These are phyloP conservation scores for Candida sphagnicola DNA, from an alignment of 805 yeast species.

Conservation along the genomic window DNA sequence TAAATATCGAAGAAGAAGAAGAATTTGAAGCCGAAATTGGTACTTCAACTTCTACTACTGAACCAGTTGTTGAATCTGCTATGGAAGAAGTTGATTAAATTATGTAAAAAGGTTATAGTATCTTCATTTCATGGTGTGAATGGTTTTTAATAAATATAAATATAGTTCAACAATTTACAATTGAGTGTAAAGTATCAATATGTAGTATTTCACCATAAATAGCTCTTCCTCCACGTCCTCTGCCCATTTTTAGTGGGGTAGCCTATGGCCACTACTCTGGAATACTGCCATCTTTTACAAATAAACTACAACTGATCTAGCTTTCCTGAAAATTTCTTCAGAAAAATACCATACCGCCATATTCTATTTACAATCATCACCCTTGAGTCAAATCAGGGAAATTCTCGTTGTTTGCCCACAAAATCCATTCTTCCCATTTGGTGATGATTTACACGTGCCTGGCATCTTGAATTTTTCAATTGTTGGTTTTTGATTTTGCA, in stretches of 20 bases:
- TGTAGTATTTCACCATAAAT: background rate
- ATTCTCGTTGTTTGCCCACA: too few species aligned
- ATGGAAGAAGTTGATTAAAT: slow-evolving; percentile 98
- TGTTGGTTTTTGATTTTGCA: background rate
- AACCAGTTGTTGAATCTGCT: slow-evolving; percentile 82
- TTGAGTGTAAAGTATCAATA: background rate
- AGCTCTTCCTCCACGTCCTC: too few species aligned
- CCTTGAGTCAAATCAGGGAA: too few species aligned
- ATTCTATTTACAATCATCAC: too few species aligned
- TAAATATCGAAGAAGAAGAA: slow-evolving; percentile 91
- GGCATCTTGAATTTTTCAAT: background rate
- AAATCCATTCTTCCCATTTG: background rate
- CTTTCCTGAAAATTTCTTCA: too few species aligned
- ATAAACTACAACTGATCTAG: too few species aligned
- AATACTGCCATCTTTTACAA: too few species aligned
- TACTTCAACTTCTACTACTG: slow-evolving; percentile 43
- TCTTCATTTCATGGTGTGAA: slow-evolving; percentile 3
- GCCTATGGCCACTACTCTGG: too few species aligned
- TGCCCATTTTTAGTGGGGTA: too few species aligned
- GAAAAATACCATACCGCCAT: too few species aligned
- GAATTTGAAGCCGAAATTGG: slow-evolving; percentile 48
- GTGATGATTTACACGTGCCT: background rate
- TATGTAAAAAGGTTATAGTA: background rate
- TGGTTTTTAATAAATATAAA: background rate
- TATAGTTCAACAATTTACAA: background rate